Percentiles rank a stretch among this genome's conserved stretches.
Evolutionary conservation across 768 basidiomycete genomes (phyloP).

Genomic region (Russula abietina): DNA sequence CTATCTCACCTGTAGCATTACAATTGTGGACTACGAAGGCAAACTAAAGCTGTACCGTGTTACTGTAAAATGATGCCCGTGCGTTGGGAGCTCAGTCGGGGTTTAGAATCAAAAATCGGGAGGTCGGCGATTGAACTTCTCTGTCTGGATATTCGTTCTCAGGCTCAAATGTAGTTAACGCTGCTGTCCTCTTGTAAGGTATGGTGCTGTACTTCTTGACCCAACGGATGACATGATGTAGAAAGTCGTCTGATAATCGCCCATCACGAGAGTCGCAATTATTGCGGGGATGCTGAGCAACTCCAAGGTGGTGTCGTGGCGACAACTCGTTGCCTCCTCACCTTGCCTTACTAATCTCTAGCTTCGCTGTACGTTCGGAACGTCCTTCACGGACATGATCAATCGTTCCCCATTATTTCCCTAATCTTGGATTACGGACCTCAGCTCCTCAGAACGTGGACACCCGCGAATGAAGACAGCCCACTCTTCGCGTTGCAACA

Average conservation of each 20-base stretch:
- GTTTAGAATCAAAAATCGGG: background rate
- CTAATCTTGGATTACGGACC: conserved; percentile 12
- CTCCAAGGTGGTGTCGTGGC: too few relatives aligned
- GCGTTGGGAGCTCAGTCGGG: background rate
- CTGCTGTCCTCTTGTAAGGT: background rate
- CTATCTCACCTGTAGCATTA: conserved; percentile 15
- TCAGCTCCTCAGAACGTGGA: conserved; percentile 6
- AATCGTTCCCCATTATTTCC: too few relatives aligned
- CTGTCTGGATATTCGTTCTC: background rate
- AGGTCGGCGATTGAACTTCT: conserved; percentile 14
- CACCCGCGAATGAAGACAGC: background rate
- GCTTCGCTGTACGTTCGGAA: too few relatives aligned
- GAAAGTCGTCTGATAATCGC: background rate
- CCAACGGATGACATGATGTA: too few relatives aligned
- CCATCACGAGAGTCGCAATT: background rate
- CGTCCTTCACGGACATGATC: too few relatives aligned
- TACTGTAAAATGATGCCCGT: background rate
- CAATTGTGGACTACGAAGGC: conserved; percentile 1
- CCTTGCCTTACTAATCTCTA: too few relatives aligned
- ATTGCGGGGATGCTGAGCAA: too few relatives aligned
- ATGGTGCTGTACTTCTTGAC: too few relatives aligned
- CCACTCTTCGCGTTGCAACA: conserved; percentile 3
- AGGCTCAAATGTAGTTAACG: too few relatives aligned
- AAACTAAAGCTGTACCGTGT: background rate
- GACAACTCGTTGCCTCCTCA: too few relatives aligned